A percentile compares a stretch with the other conserved stretches of the same genome.
Evolutionary conservation across 2,329 filamentous ascomycete species (phyloP).

Genomic region (Elsinoe necatrix): DNA sequence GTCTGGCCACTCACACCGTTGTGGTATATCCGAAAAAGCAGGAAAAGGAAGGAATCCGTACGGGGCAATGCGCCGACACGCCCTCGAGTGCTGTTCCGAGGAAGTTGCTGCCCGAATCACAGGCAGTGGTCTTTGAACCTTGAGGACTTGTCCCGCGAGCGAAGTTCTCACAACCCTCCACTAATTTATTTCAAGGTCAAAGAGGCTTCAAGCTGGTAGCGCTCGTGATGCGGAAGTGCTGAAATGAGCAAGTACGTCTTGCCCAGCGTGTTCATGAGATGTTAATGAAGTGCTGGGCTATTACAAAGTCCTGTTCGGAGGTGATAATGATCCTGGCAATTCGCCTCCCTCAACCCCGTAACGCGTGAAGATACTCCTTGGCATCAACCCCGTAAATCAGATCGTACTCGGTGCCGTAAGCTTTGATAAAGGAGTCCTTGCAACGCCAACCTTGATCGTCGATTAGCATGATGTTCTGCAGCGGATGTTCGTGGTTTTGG

Average conservation of each 20-base stretch:
- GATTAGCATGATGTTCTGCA: slow-evolving; percentile 20
- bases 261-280: not conserved
- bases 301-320: not conserved
- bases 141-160: not conserved
- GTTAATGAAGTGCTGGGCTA: not conserved
- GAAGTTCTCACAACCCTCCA: not conserved
- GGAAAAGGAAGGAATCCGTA: not conserved
- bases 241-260: not conserved
- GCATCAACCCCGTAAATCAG: slow-evolving; percentile 28
- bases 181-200: not conserved
- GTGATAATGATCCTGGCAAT: not conserved
- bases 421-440: slow-evolving; percentile 24
- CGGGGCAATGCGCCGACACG: not conserved
- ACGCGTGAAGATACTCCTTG: slow-evolving; percentile 23
- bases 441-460: slow-evolving; percentile 26
- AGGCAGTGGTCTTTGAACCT: not conserved
- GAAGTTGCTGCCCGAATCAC: not conserved
- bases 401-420: slow-evolving; percentile 25
- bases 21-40: slow-evolving; percentile 11
- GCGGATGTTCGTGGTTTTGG: not conserved
- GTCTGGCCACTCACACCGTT: slow-evolving; percentile 5
- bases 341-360: slow-evolving; percentile 11
- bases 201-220: not conserved
- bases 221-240: not conserved
- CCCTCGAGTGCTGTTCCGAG: slow-evolving; percentile 2